Base-by-base conservation (phyloP, 257 asterid species). In the Solanum boliviense region DNA sequence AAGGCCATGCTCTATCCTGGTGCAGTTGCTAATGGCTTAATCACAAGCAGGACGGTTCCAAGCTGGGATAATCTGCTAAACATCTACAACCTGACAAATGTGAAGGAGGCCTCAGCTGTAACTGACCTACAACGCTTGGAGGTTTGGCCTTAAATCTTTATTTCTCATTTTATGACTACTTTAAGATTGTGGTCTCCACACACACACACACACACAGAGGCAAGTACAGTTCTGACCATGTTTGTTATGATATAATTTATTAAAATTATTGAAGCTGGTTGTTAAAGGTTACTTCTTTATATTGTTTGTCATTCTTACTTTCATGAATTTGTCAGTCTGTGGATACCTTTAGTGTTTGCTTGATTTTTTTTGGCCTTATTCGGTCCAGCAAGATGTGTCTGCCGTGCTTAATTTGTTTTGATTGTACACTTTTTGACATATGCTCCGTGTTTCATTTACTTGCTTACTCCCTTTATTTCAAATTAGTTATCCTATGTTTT, bases 1-100 rank as follows among this genome's bases (percentile, higher is more conserved):
- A 97, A 97, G 92, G 94, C 91, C 90, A 95, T 96, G 78, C 99
- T 97, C 87, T 97, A 94, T 90, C 99, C 99, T 0, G 99, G 99
- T 85, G 99, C 99, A 44, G 8, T 94, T 44, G 91, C 90, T 72
- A 91, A 93, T 83, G 94, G 94, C 72, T 91, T 96, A 78, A 11
- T 92, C 86, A 93, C 27, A 60, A 83, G 89, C 89, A 84, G 87
- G 92, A 90, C 92, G 35, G 88, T 97, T 78, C 99, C 99, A 56
- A 93, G 94, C 65, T 97, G 99, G 99, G 91, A 89, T 85, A 88
- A 91, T 91, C 92, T 97, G 87, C 91, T 94, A 81, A 83, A 48
- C 90, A 85, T 93, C 58, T 96, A 96, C 88, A 96, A 97, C 95
- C 91, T 97, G 93, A 94, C 98, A 65, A 86, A 88, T 67, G 92